Percentiles rank a stretch among this genome's conserved stretches.
Evolutionary conservation across 306 rosid species (phyloP).

Genomic region (Gastrolobium bilobum): DNA sequence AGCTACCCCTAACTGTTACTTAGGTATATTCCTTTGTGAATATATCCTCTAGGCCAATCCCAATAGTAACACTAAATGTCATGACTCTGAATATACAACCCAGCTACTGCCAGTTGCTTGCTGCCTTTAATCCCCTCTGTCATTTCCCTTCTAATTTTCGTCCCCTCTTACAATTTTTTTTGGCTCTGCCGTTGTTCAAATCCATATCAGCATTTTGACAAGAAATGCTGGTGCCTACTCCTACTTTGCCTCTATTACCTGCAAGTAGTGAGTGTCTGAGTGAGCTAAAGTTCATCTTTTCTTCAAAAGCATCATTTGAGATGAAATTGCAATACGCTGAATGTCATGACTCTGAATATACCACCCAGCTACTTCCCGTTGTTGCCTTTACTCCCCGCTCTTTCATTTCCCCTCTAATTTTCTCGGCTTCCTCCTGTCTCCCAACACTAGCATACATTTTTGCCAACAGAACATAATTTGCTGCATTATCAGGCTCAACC

Average conservation of each 20-base stretch:
- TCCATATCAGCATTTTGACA: slow-evolving; percentile 11
- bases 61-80: background rate
- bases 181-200: background rate
- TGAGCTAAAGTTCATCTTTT: background rate
- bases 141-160: background rate
- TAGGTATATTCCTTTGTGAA: no score
- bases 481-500: slow-evolving; percentile 84
- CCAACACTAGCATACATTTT: slow-evolving; percentile 76
- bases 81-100: background rate
- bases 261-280: background rate
- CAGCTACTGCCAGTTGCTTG: background rate
- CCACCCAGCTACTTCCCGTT: slow-evolving; percentile 81
- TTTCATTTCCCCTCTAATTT: slow-evolving; percentile 64
- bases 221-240: background rate
- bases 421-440: slow-evolving; percentile 73
- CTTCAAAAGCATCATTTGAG: background rate
- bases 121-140: background rate
- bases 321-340: background rate
- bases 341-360: slow-evolving; percentile 58
- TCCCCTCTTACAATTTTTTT: no score
- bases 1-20: no score
- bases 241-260: background rate
- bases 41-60: background rate
- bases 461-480: slow-evolving; percentile 73
- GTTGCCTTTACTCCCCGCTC: slow-evolving; percentile 67